A percentile compares a stretch with the other conserved stretches of the same genome.
Evolutionary conservation across 371 early-diverging fungal species (phyloP).

Genomic region (Lichtheimia ornata): DNA sequence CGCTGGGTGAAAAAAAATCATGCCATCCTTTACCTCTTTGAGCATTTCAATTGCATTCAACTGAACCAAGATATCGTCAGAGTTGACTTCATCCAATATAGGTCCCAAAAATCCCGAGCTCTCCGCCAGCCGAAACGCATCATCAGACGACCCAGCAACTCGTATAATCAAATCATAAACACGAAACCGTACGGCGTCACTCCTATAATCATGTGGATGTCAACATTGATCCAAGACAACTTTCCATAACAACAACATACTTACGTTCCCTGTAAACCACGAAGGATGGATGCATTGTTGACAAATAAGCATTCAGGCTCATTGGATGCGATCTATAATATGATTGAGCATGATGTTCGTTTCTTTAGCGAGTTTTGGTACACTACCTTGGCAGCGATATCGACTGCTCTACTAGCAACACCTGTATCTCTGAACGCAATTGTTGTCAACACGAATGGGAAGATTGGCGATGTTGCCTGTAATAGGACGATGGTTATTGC

Average conservation of each 20-base stretch:
- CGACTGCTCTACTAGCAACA: slow-evolving; percentile 40
- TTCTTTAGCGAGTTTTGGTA: not conserved
- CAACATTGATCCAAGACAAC: not conserved
- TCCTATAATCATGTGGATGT: slow-evolving; percentile 19
- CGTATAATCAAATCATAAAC: slow-evolving; percentile 48
- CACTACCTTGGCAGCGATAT: slow-evolving; percentile 34
- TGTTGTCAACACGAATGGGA: slow-evolving; percentile 32
- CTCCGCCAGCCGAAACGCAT: slow-evolving; percentile 41
- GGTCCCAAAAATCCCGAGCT: slow-evolving; percentile 30
- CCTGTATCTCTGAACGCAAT: slow-evolving; percentile 47
- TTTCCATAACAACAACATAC: not conserved
- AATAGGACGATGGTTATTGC: slow-evolving; percentile 1
- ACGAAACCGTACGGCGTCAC: slow-evolving; percentile 48
- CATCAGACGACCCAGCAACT: slow-evolving; percentile 40
- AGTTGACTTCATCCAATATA: slow-evolving; percentile 32
- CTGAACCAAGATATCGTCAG: slow-evolving; percentile 44
- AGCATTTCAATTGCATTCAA: slow-evolving; percentile 56
- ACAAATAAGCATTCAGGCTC: slow-evolving; percentile 5
- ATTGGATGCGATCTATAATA: slow-evolving; percentile 3
- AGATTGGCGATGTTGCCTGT: slow-evolving; percentile 44
- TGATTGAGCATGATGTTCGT: not conserved
- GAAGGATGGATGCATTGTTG: slow-evolving; percentile 9
- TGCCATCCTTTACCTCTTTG: slow-evolving; percentile 30
- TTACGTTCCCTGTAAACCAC: slow-evolving; percentile 28
- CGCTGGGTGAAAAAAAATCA: not conserved